These are phyloP conservation scores for Russula foetens DNA, from an alignment of 768 basidiomycete species.

Conservation along the genomic window DNA sequence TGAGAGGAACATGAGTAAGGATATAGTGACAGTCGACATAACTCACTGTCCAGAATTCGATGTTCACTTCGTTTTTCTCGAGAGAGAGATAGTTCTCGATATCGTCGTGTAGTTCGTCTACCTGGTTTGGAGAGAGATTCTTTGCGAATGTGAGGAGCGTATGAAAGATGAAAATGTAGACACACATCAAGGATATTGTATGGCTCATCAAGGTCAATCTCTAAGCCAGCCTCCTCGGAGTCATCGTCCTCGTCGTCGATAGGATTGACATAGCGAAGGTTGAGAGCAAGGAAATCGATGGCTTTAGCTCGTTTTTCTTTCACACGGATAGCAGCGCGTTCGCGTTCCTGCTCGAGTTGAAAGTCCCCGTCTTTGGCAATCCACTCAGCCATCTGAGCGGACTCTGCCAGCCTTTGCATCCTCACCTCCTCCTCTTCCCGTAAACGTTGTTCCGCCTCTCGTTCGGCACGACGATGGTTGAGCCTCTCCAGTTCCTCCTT, in stretches of 20 bases:
- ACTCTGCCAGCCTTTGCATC: slow-evolving; percentile 85
- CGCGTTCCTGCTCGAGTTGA: slow-evolving; percentile 88
- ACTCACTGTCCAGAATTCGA: slow-evolving; percentile 96
- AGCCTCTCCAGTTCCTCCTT: slow-evolving; percentile 92
- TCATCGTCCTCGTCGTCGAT: slow-evolving; percentile 59
- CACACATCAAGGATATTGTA: slow-evolving; percentile 94
- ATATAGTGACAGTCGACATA: slow-evolving; percentile 3
- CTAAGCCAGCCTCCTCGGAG: slow-evolving; percentile 78
- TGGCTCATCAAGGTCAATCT: slow-evolving; percentile 97
- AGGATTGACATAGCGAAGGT: slow-evolving; percentile 85
- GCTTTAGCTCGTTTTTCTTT: slow-evolving; percentile 97
- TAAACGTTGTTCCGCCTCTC: slow-evolving; percentile 82
- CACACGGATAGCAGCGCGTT: slow-evolving; percentile 86
- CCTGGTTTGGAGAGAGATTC: slow-evolving; percentile 83
- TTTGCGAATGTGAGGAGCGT: slow-evolving; percentile 26
- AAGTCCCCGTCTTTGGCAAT: slow-evolving; percentile 95
- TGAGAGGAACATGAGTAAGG: slow-evolving; percentile 26
- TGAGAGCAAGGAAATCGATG: slow-evolving; percentile 95
- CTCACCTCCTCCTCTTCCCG: slow-evolving; percentile 90
- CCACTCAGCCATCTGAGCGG: slow-evolving; percentile 98
- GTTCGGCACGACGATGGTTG: slow-evolving; percentile 82
- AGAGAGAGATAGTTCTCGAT: slow-evolving; percentile 87
- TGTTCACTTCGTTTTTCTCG: slow-evolving; percentile 75
- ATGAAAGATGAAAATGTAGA: slow-evolving; percentile 9
- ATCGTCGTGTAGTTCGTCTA: slow-evolving; percentile 89